A percentile compares a stretch with the other conserved stretches of the same genome.
Conservation (phyloP, 2,329 filamentous ascomycete species). For the Neofusicoccum sp. region DNA sequence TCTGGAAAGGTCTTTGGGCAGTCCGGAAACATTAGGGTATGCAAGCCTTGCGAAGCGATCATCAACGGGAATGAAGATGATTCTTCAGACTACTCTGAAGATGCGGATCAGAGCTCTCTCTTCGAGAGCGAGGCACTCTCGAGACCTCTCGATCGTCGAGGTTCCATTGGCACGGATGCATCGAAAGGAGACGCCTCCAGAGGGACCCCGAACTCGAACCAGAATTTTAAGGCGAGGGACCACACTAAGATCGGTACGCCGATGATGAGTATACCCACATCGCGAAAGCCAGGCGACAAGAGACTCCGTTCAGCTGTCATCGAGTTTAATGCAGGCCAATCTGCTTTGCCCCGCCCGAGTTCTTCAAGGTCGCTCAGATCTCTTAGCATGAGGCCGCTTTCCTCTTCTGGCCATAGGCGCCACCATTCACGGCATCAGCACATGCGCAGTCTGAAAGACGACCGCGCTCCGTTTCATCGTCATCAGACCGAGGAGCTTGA, state of each 20-base stretch:
- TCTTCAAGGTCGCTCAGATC: constrained; percentile 88
- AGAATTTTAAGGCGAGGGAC: constrained; percentile 28
- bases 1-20: constrained; percentile 85
- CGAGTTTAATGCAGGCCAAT: constrained; percentile 76
- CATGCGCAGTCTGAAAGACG: constrained; percentile 76
- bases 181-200: constrained; percentile 19
- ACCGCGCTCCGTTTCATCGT: constrained; percentile 83
- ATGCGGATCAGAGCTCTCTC: constrained; percentile 65
- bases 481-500: constrained; percentile 66
- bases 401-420: constrained; percentile 73
- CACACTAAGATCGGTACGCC: constrained; percentile 51
- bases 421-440: constrained; percentile 87
- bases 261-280: constrained; percentile 65
- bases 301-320: constrained; percentile 85
- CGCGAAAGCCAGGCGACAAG: constrained; percentile 64
- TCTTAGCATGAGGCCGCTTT: constrained; percentile 67
- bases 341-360: constrained; percentile 77
- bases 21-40: constrained; percentile 78
- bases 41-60: constrained; percentile 87
- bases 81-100: constrained; percentile 86
- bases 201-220: background rate
- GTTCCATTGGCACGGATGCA: constrained; percentile 23
- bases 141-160: constrained; percentile 7
- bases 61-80: constrained; percentile 88
- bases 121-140: constrained; percentile 32